Percentiles rank a stretch among this genome's conserved stretches.
Evolutionary conservation across 2,329 filamentous ascomycete species (phyloP).

Genomic region (Claviceps pusilla): DNA sequence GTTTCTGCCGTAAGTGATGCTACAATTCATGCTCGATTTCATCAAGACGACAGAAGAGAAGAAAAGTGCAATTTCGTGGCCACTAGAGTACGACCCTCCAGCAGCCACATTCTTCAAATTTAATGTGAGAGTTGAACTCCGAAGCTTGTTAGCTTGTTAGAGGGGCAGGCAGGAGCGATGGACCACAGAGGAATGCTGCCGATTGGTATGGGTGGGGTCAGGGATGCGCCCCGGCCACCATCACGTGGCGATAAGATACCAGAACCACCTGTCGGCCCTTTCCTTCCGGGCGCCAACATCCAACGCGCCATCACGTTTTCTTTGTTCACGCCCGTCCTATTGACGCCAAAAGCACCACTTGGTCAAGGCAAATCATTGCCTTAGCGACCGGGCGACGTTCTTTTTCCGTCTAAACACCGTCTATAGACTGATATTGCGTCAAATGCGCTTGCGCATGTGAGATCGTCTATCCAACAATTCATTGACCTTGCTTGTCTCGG

Average conservation of each 20-base stretch:
- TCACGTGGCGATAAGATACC: not conserved
- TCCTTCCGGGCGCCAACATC: not conserved
- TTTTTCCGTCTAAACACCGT: not conserved
- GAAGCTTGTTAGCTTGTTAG: not conserved
- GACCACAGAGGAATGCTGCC: constrained; percentile 9
- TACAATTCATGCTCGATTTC: not conserved
- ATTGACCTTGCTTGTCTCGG: not conserved
- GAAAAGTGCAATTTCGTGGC: not conserved
- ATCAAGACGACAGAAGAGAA: not conserved
- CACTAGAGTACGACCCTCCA: not conserved
- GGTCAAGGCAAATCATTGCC: constrained; percentile 7
- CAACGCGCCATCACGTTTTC: constrained; percentile 2
- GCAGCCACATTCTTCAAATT: not conserved
- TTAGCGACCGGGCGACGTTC: constrained; percentile 10
- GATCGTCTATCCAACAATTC: not conserved
- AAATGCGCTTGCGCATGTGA: not conserved
- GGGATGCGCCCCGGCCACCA: not conserved
- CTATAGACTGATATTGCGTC: not conserved
- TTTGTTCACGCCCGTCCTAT: not conserved
- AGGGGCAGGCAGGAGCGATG: not conserved
- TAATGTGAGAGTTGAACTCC: not conserved
- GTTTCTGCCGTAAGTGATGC: too few relatives aligned
- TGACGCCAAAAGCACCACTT: constrained; percentile 2
- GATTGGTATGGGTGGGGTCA: constrained; percentile 10
- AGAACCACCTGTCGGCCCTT: not conserved